These are phyloP conservation scores for Diplogelasinospora grovesii DNA, from an alignment of 495 filamentous ascomycete genomes.

Conservation along the genomic window DNA sequence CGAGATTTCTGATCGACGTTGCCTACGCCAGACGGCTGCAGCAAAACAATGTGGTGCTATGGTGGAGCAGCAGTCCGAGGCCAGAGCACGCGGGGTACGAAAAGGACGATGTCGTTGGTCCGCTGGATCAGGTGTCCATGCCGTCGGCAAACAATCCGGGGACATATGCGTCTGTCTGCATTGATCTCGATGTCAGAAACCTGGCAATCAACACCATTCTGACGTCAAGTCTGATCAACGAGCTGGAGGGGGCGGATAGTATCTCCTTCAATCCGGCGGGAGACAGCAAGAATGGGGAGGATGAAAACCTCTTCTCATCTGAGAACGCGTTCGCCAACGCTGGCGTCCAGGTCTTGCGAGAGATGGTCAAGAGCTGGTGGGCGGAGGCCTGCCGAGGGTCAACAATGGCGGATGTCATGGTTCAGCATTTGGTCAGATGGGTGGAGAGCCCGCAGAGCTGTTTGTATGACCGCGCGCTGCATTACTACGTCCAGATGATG, in stretches of 20 bases:
- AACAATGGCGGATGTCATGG: conserved; percentile 94
- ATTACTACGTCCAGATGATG: conserved; percentile 98
- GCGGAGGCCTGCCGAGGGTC: conserved; percentile 85
- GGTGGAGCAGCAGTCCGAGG: conserved; percentile 82
- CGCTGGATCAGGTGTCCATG: conserved; percentile 88
- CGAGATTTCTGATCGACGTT: conserved; percentile 88
- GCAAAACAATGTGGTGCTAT: conserved; percentile 90
- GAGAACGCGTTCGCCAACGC: conserved; percentile 92
- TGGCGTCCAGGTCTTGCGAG: conserved; percentile 78
- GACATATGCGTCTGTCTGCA: conserved; percentile 93
- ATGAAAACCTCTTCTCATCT: conserved; percentile 58
- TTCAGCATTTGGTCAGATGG: conserved; percentile 96
- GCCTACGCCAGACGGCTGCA: conserved; percentile 88
- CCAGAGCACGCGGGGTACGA: conserved; percentile 97
- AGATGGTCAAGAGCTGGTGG: conserved; percentile 99
- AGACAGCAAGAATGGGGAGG: conserved; percentile 47
- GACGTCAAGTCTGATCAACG: conserved; percentile 95
- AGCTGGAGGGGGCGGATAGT: conserved; percentile 81
- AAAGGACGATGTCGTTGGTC: conserved; percentile 78
- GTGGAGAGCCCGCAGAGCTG: conserved; percentile 86
- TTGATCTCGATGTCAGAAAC: conserved; percentile 89
- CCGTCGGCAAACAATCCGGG: conserved; percentile 86
- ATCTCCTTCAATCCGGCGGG: conserved; percentile 74
- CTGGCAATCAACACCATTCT: conserved; percentile 97
- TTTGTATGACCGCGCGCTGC: conserved; percentile 91